Percentiles rank a stretch among this genome's conserved stretches.
These are phyloP conservation scores for Tricholoma bakamatsutake DNA, from an alignment of 768 basidiomycete species.

Conservation along the genomic window DNA sequence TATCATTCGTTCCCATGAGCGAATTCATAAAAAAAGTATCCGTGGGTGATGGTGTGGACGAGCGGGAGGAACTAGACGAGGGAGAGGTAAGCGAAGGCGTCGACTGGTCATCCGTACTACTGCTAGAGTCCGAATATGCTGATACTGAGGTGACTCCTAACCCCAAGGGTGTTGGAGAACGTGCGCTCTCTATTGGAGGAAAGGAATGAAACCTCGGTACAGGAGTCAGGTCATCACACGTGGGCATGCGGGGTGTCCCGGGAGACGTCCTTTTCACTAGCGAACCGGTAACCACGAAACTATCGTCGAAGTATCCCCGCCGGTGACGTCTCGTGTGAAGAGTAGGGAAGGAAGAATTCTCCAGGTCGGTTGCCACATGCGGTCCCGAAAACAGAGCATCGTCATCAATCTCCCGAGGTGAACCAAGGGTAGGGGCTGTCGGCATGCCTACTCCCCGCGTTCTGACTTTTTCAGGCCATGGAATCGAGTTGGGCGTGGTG, in stretches of 20 bases:
- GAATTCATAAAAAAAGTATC: conserved; percentile 22
- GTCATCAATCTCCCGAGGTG: conserved; percentile 43
- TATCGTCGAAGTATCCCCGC: conserved; percentile 48
- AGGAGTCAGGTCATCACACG: conserved; percentile 17
- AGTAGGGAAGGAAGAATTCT: conserved; percentile 24
- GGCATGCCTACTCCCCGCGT: not conserved
- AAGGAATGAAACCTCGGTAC: conserved; percentile 32
- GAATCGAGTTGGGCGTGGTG: conserved; percentile 30
- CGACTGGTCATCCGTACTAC: conserved; percentile 28
- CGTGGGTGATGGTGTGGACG: conserved; percentile 36
- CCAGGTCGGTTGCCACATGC: conserved; percentile 17
- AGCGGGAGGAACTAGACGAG: conserved; percentile 34
- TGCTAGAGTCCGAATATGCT: conserved; percentile 14
- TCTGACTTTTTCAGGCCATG: conserved; percentile 31
- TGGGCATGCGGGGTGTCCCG: conserved; percentile 33
- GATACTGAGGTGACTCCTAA: not conserved
- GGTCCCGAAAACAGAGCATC: conserved; percentile 21
- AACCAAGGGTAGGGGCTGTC: conserved; percentile 31
- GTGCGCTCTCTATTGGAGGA: conserved; percentile 18
- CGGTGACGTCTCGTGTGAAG: conserved; percentile 42
- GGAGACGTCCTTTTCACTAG: conserved; percentile 42
- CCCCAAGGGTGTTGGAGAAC: not conserved
- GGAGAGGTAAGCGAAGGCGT: conserved; percentile 44
- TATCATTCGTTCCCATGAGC: conserved; percentile 12
- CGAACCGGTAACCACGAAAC: conserved; percentile 21